Conservation (phyloP, 2,329 filamentous ascomycete genomes). For the Fusarium dlaminii region DNA sequence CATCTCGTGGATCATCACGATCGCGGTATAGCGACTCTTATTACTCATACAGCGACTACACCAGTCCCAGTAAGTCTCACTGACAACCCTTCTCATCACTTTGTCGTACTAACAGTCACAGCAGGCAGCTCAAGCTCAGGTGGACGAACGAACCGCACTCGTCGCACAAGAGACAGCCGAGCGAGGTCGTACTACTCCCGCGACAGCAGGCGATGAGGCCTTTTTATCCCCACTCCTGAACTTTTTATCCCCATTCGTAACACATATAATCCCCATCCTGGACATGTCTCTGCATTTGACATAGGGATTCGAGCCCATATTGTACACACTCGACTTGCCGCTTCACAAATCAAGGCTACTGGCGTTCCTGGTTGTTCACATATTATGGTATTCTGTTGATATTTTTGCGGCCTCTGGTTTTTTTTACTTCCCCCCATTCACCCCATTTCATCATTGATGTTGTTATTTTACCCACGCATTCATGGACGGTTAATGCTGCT, state of each 20-base stretch:
- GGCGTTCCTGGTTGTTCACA: constrained; percentile 40
- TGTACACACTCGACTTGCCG: constrained; percentile 34
- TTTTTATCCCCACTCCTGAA: constrained; percentile 8
- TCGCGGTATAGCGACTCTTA: constrained; percentile 64
- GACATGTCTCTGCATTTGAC: constrained; percentile 40
- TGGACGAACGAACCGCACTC: constrained; percentile 51
- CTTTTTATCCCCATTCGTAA: constrained; percentile 1
- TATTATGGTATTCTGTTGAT: constrained; percentile 28
- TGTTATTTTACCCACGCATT: constrained; percentile 26
- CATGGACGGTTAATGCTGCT: constrained; percentile 23
- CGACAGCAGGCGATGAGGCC: constrained; percentile 35
- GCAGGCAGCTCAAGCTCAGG: constrained; percentile 59
- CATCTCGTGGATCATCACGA: constrained; percentile 54
- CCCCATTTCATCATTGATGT: constrained; percentile 5
- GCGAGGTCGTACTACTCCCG: constrained; percentile 48
- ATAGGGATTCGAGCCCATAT: constrained; percentile 29
- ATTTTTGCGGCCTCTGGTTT: background rate
- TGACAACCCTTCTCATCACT: background rate
- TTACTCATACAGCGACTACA: constrained; percentile 62
- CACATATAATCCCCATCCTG: constrained; percentile 30
- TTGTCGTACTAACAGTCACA: constrained; percentile 31
- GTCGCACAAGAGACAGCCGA: constrained; percentile 47
- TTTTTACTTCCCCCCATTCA: background rate
- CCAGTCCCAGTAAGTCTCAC: constrained; percentile 60
- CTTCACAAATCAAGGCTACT: constrained; percentile 33